Conservation (phyloP, 345 rosid genomes). For the Limnanthes douglasii region DNA sequence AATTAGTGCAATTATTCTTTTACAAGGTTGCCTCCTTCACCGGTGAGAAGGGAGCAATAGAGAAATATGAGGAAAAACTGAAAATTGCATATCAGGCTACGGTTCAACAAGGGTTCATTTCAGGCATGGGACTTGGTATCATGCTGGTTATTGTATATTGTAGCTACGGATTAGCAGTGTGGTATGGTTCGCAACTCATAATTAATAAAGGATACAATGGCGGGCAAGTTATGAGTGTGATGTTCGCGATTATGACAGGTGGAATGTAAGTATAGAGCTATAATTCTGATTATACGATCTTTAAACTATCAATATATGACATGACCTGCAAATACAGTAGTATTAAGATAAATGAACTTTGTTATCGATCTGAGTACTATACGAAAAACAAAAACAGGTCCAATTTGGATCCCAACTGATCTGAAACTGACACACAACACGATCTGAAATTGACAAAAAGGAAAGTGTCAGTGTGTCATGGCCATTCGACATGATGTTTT, state of each 20-base stretch:
- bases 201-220: constrained; percentile 54
- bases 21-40: constrained; percentile 82
- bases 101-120: constrained; percentile 48
- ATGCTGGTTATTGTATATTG: constrained; percentile 27
- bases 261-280: constrained; percentile 41
- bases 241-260: constrained; percentile 52
- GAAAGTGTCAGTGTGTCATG: too few relatives aligned
- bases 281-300: too few relatives aligned
- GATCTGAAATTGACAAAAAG: too few relatives aligned
- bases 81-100: constrained; percentile 38
- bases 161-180: constrained; percentile 48
- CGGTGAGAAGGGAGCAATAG: constrained; percentile 61
- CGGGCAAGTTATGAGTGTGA: constrained; percentile 55
- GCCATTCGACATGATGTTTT: too few relatives aligned
- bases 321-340: too few relatives aligned
- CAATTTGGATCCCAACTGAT: too few relatives aligned
- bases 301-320: too few relatives aligned
- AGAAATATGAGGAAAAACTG: constrained; percentile 40
- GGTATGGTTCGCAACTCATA: constrained; percentile 64
- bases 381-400: too few relatives aligned
- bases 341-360: too few relatives aligned
- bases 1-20: too few relatives aligned
- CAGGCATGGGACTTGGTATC: constrained; percentile 56
- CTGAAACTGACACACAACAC: too few relatives aligned
- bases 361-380: too few relatives aligned